Percentiles rank a stretch among this genome's conserved stretches.
Evolutionary conservation across 208 protist genomes (phyloP).

Genomic region (Crithidia fasciculata): DNA sequence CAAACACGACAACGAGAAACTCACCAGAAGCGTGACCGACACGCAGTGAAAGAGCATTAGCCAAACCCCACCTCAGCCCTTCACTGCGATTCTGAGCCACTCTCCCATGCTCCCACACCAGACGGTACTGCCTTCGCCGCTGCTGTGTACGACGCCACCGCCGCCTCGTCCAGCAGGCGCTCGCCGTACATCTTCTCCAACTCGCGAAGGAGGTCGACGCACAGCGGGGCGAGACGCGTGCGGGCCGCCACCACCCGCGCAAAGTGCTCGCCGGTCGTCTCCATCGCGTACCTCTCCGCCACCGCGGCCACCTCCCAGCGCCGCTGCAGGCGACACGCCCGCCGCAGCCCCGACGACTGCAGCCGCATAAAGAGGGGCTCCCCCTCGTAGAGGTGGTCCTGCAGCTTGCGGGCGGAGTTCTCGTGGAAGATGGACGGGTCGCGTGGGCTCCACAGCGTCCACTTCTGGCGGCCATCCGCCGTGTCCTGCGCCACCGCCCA

Average conservation of each 20-base stretch:
- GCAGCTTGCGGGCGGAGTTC: slow-evolving; percentile 78
- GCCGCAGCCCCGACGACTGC: slow-evolving; percentile 37
- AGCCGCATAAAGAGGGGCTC: slow-evolving; percentile 88
- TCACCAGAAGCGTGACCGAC: too few species aligned
- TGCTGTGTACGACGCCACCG: slow-evolving; percentile 5
- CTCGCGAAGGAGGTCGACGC: slow-evolving; percentile 46
- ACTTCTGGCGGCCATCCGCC: slow-evolving; percentile 63
- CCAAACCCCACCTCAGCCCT: too few species aligned
- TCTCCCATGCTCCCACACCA: background rate
- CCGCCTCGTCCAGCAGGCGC: slow-evolving; percentile 32
- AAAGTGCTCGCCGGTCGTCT: slow-evolving; percentile 49
- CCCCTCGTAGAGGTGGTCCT: slow-evolving; percentile 88
- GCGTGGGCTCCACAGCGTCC: slow-evolving; percentile 85
- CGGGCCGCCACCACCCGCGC: slow-evolving; percentile 56
- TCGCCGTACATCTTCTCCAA: slow-evolving; percentile 75
- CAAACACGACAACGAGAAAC: too few species aligned
- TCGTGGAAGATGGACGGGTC: slow-evolving; percentile 84
- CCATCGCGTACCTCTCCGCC: slow-evolving; percentile 53
- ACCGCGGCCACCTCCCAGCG: slow-evolving; percentile 83
- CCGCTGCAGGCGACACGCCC: slow-evolving; percentile 47
- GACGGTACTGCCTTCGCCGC: background rate
- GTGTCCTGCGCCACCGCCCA: slow-evolving; percentile 75
- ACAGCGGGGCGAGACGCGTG: slow-evolving; percentile 38
- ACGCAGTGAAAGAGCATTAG: too few species aligned
- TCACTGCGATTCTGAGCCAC: background rate